Evolutionary conservation across 495 filamentous ascomycete genomes (phyloP).

Genomic region (Neurospora sp.): DNA sequence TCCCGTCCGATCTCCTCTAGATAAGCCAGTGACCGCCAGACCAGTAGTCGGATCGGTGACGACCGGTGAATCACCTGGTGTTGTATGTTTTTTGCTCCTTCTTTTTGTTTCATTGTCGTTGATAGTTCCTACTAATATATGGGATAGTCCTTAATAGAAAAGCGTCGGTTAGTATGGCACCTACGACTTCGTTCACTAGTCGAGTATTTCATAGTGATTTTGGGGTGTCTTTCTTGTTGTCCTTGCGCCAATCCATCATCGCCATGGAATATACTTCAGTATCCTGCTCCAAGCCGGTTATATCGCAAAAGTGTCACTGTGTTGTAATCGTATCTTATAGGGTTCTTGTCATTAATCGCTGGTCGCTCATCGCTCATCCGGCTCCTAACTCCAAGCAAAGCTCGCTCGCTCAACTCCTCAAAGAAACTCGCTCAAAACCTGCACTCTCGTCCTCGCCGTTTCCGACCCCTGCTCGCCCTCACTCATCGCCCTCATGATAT

Average conservation of each 20-base stretch:
- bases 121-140: background rate
- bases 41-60: background rate
- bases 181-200: background rate
- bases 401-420: background rate
- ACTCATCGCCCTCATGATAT: constrained; percentile 45
- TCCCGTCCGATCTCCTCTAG: background rate
- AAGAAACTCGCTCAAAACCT: constrained; percentile 43
- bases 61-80: background rate
- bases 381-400: background rate
- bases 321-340: background rate
- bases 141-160: background rate
- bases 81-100: background rate
- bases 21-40: background rate
- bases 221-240: too few species aligned
- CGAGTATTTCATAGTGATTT: too few species aligned
- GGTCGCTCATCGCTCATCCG: too few species aligned
- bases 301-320: background rate
- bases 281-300: background rate
- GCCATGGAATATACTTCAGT: background rate
- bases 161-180: background rate
- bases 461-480: constrained; percentile 40
- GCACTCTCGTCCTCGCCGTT: constrained; percentile 46
- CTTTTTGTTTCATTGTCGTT: background rate
- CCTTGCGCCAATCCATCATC: too few species aligned
- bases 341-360: too few species aligned